Evolutionary conservation across 2,329 filamentous ascomycete genomes (phyloP), one percentile per base, ranked within the genome.

Genomic region (Epichloe coenophiala): DNA sequence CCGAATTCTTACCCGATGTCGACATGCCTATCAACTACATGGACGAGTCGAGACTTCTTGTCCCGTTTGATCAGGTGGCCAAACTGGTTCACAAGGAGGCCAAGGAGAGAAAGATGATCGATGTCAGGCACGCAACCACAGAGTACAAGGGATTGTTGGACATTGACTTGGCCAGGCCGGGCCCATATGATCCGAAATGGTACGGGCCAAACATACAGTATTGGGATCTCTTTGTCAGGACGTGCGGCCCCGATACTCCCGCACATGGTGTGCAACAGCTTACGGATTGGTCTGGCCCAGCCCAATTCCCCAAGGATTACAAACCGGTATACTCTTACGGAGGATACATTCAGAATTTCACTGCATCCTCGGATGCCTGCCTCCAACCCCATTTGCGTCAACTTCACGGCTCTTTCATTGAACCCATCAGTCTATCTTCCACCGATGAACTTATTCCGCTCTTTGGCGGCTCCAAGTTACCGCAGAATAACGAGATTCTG

Each of bases 1-100:
- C 75, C 27, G 60, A 70, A 13, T 66, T 72, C 47, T 61, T 84
- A 21, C 81, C 80, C 4, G 80, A 84, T 54, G 75, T 84, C 61
- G 80, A 84, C 60, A 81, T 84, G 68, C 75, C 80, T 11, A 77
- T 84, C 66, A 84, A 84, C 59, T 70, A 73, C 48, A 71, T 81
- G 65, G 80, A 84, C 60, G 78, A 84, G 60, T 74, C 80, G 31
- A 71, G 81, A 21, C 62, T 85, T n/a, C 65, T 83, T 33, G 77
- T 81, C 3, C 72, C 77, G 9, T 79, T 73, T 65, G 72, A 83
- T 49, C 68, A 75, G 13, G 72, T 84, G 50, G 68, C 74, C 23
- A 65, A 66, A 23, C 65, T 77, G 46, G 68, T 82, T 9, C 64
- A 63, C 7, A 65, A 68, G 45, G 80, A 80, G 58, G 63, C 65